Evolutionary conservation across 2,329 filamentous ascomycete species (phyloP).

Genomic region (Blastomyces emzantsi): DNA sequence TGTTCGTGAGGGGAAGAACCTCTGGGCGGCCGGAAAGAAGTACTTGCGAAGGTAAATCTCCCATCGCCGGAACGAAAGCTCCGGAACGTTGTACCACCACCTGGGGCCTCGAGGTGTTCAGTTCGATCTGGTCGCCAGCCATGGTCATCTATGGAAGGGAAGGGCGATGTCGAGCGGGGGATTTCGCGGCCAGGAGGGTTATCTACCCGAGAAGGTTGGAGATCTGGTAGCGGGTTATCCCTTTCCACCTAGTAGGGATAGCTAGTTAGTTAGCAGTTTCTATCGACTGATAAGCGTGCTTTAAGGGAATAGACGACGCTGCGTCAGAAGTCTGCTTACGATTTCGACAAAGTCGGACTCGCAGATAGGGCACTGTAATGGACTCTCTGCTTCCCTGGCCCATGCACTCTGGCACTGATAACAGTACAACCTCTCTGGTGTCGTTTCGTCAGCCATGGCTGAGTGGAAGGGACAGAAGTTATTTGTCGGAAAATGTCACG

Average conservation of each 20-base stretch:
- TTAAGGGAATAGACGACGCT: slow-evolving; percentile 5
- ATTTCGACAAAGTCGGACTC: slow-evolving; percentile 74
- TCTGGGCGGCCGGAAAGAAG: slow-evolving; percentile 22
- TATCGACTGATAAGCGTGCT: background rate
- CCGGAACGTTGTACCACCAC: slow-evolving; percentile 26
- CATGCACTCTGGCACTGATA: slow-evolving; percentile 74
- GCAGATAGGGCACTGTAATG: slow-evolving; percentile 67
- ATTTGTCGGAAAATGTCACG: background rate
- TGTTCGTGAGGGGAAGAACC: slow-evolving; percentile 17
- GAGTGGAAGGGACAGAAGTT: background rate
- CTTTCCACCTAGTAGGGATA: background rate
- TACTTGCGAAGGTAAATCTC: slow-evolving; percentile 34
- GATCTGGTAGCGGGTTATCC: background rate
- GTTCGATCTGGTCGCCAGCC: background rate
- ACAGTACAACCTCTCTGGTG: slow-evolving; percentile 58
- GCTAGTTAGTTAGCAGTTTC: background rate
- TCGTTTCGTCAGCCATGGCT: slow-evolving; percentile 28
- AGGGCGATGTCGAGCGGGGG: background rate
- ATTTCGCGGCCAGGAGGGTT: background rate
- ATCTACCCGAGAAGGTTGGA: background rate
- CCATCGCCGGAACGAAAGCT: slow-evolving; percentile 40
- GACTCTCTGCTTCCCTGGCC: slow-evolving; percentile 56
- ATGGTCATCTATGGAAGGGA: too few relatives aligned
- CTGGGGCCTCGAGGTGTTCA: slow-evolving; percentile 7
- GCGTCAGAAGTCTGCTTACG: slow-evolving; percentile 46